Percentiles rank a stretch among this genome's conserved stretches.
Evolutionary conservation across 768 basidiomycete genomes (phyloP).

Genomic region (Pholiota molesta): DNA sequence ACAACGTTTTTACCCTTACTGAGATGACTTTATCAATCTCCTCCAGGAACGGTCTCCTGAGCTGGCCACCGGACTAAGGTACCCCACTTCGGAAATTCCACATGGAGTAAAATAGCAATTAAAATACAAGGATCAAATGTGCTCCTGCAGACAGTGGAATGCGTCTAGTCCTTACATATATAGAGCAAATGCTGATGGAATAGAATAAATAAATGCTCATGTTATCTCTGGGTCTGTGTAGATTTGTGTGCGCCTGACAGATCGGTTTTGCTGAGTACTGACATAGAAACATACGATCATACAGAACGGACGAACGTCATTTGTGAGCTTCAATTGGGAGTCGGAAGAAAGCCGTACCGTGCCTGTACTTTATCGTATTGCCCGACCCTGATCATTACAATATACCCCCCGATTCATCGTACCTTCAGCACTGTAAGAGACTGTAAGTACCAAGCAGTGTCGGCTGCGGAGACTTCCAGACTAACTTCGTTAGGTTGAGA

Average conservation of each 20-base stretch:
- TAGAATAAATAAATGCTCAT: slow-evolving; percentile 7
- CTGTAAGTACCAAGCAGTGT: slow-evolving; percentile 18
- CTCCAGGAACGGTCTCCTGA: slow-evolving; percentile 24
- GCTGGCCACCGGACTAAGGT: slow-evolving; percentile 13
- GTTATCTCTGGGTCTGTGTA: neutral
- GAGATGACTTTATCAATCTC: slow-evolving; percentile 2
- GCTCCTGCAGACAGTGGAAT: slow-evolving; percentile 1
- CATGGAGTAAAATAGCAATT: slow-evolving; percentile 22
- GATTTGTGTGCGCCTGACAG: slow-evolving; percentile 14
- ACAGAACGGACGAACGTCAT: slow-evolving; percentile 21
- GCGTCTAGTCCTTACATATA: neutral
- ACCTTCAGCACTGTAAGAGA: slow-evolving; percentile 15
- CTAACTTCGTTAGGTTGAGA: slow-evolving; percentile 22
- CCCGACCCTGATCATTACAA: slow-evolving; percentile 24
- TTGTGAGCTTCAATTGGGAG: slow-evolving; percentile 12
- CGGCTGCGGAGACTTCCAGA: slow-evolving; percentile 24
- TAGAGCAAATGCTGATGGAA: slow-evolving; percentile 12
- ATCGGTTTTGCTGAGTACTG: slow-evolving; percentile 8
- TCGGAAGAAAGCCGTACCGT: slow-evolving; percentile 8
- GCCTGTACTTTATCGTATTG: slow-evolving; percentile 14
- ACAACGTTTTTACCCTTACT: slow-evolving; percentile 1
- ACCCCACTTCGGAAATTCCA: slow-evolving; percentile 17
- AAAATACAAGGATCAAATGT: slow-evolving; percentile 8
- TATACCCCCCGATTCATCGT: slow-evolving; percentile 22
- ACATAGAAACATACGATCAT: slow-evolving; percentile 8